A percentile compares a stretch with the other conserved stretches of the same genome.
Evolutionary conservation across 2,329 filamentous ascomycete species (phyloP).

Genomic region (Ceratocystis albifundus): DNA sequence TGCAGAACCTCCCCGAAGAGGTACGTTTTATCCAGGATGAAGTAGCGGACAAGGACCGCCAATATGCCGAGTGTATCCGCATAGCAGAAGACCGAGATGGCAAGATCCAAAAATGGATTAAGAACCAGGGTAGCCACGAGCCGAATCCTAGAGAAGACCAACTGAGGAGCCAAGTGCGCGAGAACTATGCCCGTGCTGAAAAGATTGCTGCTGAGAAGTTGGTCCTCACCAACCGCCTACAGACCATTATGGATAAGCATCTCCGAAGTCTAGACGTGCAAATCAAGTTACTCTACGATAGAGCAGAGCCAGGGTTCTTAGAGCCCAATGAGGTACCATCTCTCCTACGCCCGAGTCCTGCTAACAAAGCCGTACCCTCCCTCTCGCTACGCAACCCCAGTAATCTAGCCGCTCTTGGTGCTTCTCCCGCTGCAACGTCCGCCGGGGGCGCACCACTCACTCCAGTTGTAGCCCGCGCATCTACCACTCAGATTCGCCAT

Average conservation of each 20-base stretch:
- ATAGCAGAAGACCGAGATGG: constrained; percentile 60
- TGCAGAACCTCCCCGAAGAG: constrained; percentile 70
- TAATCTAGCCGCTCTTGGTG: constrained; percentile 11
- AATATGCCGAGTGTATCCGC: constrained; percentile 56
- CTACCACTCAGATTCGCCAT: constrained; percentile 39
- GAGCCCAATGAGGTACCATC: constrained; percentile 54
- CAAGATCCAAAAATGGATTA: constrained; percentile 72
- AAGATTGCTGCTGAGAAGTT: constrained; percentile 66
- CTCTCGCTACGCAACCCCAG: constrained; percentile 24
- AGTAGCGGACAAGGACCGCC: constrained; percentile 65
- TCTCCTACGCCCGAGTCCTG: constrained; percentile 46
- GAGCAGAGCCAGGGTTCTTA: constrained; percentile 49
- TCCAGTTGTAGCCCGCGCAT: constrained; percentile 31
- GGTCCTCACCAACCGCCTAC: constrained; percentile 52
- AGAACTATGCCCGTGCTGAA: constrained; percentile 58
- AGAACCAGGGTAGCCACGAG: constrained; percentile 60
- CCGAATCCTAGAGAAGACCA: constrained; percentile 64
- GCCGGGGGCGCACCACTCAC: constrained; percentile 27
- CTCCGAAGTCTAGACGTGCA: constrained; percentile 50
- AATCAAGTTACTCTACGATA: constrained; percentile 50
- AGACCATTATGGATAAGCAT: constrained; percentile 50
- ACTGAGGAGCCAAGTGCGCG: constrained; percentile 52
- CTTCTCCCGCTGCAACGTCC: constrained; percentile 7
- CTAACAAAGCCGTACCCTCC: constrained; percentile 35
- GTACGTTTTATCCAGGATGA: constrained; percentile 75